These are phyloP conservation scores for Rhipidocladum racemiflorum DNA, from an alignment of 176 grass and related monocot genomes.

Conservation along the genomic window DNA sequence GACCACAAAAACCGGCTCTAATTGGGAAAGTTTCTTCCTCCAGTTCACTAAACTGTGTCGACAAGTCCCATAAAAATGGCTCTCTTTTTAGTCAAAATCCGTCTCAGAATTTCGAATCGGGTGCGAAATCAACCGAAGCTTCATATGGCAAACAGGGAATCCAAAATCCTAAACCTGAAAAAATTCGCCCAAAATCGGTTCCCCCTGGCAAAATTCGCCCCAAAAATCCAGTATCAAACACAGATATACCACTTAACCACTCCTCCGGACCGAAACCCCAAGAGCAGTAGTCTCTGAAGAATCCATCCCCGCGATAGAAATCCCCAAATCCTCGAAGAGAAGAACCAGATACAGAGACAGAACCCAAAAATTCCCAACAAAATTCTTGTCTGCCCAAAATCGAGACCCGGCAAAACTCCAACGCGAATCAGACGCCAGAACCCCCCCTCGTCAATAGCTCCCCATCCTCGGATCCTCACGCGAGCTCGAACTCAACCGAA, in stretches of 20 bases:
- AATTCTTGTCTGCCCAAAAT: slow-evolving; percentile 20
- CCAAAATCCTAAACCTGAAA: not conserved
- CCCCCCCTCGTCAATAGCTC: not conserved
- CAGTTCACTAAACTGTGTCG: not conserved
- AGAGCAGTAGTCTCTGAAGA: not conserved
- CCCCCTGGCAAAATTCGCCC: not conserved
- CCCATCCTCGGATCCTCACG: slow-evolving; percentile 13
- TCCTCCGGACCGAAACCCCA: not conserved
- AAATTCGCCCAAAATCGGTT: not conserved
- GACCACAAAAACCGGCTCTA: not conserved
- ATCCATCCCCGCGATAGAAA: not conserved
- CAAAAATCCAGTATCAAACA: not conserved
- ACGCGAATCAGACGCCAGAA: not conserved
- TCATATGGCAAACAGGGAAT: not conserved
- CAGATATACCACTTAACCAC: not conserved
- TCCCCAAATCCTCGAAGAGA: not conserved
- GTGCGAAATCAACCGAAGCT: not conserved
- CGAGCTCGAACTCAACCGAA: not conserved
- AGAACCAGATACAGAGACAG: not conserved
- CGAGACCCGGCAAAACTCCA: not conserved
- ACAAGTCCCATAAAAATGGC: not conserved
- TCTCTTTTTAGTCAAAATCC: not conserved
- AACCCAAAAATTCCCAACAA: not conserved
- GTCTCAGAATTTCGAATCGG: not conserved
- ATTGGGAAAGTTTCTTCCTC: slow-evolving; percentile 22